These are phyloP conservation scores for Amylostereum areolatum DNA, from an alignment of 1,284 basidiomycete species.

Conservation along the genomic window DNA sequence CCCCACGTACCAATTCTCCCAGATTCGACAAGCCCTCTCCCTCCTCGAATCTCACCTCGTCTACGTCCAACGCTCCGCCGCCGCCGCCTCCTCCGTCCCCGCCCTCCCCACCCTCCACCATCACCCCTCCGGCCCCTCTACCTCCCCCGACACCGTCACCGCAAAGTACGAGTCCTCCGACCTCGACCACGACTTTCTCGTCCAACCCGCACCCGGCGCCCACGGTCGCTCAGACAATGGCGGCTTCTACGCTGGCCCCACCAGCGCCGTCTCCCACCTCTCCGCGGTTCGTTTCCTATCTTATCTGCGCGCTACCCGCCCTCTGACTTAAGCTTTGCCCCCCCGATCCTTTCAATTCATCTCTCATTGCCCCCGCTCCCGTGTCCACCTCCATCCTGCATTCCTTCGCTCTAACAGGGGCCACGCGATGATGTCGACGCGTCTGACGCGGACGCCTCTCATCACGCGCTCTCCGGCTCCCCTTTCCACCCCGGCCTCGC, in stretches of 20 bases:
- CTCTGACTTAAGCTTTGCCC: conserved; percentile 6
- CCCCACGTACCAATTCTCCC: conserved; percentile 64
- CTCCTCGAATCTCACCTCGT: conserved; percentile 66
- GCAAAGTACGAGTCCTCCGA: conserved; percentile 18
- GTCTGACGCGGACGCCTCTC: conserved; percentile 25
- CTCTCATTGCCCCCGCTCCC: conserved; percentile 4
- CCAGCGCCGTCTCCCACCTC: conserved; percentile 62
- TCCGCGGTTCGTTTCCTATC: conserved; percentile 39
- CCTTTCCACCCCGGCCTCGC: conserved; percentile 20
- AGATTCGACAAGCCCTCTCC: conserved; percentile 66
- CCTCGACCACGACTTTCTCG: conserved; percentile 26
- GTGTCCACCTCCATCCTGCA: conserved; percentile 6
- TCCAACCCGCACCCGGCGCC: conserved; percentile 46
- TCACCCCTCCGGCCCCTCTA: conserved; percentile 2
- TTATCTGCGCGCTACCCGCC: conserved; percentile 3
- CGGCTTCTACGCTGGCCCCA: conserved; percentile 69
- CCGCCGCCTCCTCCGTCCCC: conserved; percentile 1
- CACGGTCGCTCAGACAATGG: conserved; percentile 56
- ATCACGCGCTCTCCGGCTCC: background rate
- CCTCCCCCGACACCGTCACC: conserved; percentile 9
- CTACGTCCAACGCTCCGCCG: conserved; percentile 21
- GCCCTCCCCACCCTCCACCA: conserved; percentile 19
- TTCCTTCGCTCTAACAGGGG: too few species aligned
- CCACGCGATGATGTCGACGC: conserved; percentile 46
- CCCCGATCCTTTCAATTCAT: conserved; percentile 5